Evolutionary conservation across 805 yeast genomes (phyloP).

Genomic region (Cyberlindnera euphorbiae): DNA sequence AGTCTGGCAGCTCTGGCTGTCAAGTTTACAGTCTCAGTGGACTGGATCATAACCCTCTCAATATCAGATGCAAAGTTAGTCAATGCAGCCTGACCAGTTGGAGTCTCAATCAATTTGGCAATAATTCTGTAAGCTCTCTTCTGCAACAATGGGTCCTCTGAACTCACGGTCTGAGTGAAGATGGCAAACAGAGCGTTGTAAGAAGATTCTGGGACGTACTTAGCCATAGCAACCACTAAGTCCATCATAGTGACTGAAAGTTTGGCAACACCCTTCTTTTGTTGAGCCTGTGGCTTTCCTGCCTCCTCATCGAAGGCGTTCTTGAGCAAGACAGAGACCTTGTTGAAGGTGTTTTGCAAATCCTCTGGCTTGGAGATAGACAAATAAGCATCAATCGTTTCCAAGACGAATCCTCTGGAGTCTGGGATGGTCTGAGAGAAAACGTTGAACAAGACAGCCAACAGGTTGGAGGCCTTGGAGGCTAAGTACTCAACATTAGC

Average conservation of each 20-base stretch:
- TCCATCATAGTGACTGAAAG: slow-evolving; percentile 87
- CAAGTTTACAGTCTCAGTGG: slow-evolving; percentile 53
- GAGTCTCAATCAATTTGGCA: slow-evolving; percentile 64
- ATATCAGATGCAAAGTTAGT: slow-evolving; percentile 50
- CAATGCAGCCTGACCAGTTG: slow-evolving; percentile 54
- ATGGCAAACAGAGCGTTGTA: slow-evolving; percentile 76
- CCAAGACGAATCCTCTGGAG: slow-evolving; percentile 77
- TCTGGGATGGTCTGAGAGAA: slow-evolving; percentile 86
- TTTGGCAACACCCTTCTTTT: slow-evolving; percentile 38
- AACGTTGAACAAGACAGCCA: slow-evolving; percentile 87
- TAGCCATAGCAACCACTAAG: slow-evolving; percentile 79
- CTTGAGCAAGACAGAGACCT: slow-evolving; percentile 76
- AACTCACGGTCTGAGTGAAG: slow-evolving; percentile 60
- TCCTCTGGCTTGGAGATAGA: slow-evolving; percentile 65
- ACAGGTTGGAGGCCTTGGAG: slow-evolving; percentile 62
- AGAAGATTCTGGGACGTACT: slow-evolving; percentile 67
- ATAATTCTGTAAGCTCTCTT: slow-evolving; percentile 85
- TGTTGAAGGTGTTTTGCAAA: slow-evolving; percentile 71
- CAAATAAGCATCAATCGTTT: slow-evolving; percentile 78
- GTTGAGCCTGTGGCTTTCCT: slow-evolving; percentile 24
- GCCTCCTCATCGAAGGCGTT: slow-evolving; percentile 63
- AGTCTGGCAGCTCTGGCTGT: slow-evolving; percentile 82
- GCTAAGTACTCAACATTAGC: slow-evolving; percentile 60
- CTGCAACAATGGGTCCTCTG: slow-evolving; percentile 65
- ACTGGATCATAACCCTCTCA: slow-evolving; percentile 51